These are phyloP conservation scores for Thyridium curvatum DNA, from an alignment of 2,329 filamentous ascomycete genomes.

Conservation along the genomic window DNA sequence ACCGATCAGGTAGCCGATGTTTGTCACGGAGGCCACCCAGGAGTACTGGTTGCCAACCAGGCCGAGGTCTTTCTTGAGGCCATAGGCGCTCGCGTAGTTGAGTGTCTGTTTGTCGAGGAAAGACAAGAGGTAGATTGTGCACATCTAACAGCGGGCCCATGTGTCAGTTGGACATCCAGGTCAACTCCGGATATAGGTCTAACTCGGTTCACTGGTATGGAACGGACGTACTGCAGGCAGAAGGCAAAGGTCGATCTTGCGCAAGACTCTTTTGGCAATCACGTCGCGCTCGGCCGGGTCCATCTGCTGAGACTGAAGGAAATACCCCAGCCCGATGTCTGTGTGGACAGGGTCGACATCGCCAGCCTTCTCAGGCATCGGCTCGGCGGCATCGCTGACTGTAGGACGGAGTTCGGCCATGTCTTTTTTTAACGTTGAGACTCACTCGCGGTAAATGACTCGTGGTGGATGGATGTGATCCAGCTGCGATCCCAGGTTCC, in stretches of 20 bases:
- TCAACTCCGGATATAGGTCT: neutral
- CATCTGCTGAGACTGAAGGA: conserved; percentile 24
- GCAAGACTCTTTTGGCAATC: conserved; percentile 21
- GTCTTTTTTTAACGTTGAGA: too few relatives aligned
- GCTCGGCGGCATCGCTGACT: too few relatives aligned
- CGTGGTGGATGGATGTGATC: too few relatives aligned
- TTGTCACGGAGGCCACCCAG: conserved; percentile 35
- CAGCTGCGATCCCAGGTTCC: too few relatives aligned
- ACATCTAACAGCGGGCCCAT: conserved; percentile 19
- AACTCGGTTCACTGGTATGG: neutral
- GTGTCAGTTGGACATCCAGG: neutral
- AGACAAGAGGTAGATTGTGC: conserved; percentile 25
- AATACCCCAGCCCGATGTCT: conserved; percentile 16
- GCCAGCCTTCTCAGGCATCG: too few relatives aligned
- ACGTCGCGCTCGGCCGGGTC: conserved; percentile 24
- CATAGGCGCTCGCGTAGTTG: conserved; percentile 33
- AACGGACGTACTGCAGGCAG: conserved; percentile 23
- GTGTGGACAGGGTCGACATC: too few relatives aligned
- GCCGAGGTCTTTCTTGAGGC: conserved; percentile 30
- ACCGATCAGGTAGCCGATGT: conserved; percentile 34
- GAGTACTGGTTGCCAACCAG: conserved; percentile 34
- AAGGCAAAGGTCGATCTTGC: conserved; percentile 27
- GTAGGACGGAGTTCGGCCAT: too few relatives aligned
- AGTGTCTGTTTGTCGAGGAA: conserved; percentile 26
- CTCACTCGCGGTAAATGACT: too few relatives aligned